Percentiles rank a stretch among this genome's conserved stretches.
These are phyloP conservation scores for Aspergillus fumigatiaffinis DNA, from an alignment of 2,329 filamentous ascomycete species.

Conservation along the genomic window DNA sequence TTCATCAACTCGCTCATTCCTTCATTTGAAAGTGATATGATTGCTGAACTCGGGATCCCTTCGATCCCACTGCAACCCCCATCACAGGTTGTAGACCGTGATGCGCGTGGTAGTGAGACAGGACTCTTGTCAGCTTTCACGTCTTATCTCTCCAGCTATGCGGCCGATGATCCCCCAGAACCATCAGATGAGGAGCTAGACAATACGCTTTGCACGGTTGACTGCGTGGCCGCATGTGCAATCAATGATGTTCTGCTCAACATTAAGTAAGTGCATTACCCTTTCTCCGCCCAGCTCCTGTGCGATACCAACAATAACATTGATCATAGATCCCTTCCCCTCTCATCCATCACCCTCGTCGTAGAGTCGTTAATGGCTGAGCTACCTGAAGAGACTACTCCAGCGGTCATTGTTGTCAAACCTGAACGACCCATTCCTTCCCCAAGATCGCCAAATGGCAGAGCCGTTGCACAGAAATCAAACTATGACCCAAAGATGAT, in stretches of 20 bases:
- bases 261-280: slow-evolving; percentile 60
- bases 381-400: slow-evolving; percentile 79
- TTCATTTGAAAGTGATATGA: slow-evolving; percentile 65
- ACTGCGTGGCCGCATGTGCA: slow-evolving; percentile 87
- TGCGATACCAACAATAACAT: slow-evolving; percentile 7
- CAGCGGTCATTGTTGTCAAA: slow-evolving; percentile 83
- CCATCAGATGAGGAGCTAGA: slow-evolving; percentile 96
- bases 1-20: slow-evolving; percentile 94
- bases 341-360: slow-evolving; percentile 56
- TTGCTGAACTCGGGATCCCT: slow-evolving; percentile 65
- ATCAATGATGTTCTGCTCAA: slow-evolving; percentile 80
- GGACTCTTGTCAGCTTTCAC: slow-evolving; percentile 93
- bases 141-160: slow-evolving; percentile 97
- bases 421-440: slow-evolving; percentile 69
- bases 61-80: slow-evolving; percentile 86
- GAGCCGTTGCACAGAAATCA: slow-evolving; percentile 52
- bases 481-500: slow-evolving; percentile 81
- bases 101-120: slow-evolving; percentile 69
- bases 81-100: slow-evolving; percentile 88
- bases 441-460: slow-evolving; percentile 56
- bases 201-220: slow-evolving; percentile 88
- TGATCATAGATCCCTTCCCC: slow-evolving; percentile 56
- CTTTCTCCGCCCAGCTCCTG: slow-evolving; percentile 11
- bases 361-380: slow-evolving; percentile 73
- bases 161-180: slow-evolving; percentile 94